Percentiles rank a stretch among this genome's conserved stretches.
phyloP scores from a whole-genome alignment of 1,284 basidiomycete species.

The Apiotrichum sp. region DNA sequence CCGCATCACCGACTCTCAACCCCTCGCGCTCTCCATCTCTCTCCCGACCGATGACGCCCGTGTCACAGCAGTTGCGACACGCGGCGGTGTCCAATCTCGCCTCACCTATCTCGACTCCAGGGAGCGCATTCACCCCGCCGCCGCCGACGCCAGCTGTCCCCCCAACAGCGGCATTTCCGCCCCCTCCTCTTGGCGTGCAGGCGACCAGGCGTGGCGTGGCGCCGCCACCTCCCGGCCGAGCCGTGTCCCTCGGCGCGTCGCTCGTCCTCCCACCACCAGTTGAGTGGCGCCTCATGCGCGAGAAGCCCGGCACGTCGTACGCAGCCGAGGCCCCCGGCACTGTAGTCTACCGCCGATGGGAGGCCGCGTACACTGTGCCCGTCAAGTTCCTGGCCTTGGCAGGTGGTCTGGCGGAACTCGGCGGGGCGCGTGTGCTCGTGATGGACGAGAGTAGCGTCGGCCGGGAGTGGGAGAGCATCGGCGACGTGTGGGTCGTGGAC shows the following conservation, averaged over 20 bases:
- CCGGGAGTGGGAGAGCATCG: slow-evolving; percentile 29
- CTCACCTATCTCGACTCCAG: slow-evolving; percentile 7
- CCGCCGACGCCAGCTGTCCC: background rate
- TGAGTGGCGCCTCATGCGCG: slow-evolving; percentile 17
- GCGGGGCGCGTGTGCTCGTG: slow-evolving; percentile 33
- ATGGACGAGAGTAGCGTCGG: slow-evolving; percentile 15
- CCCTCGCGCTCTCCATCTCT: slow-evolving; percentile 10
- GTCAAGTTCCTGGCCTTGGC: slow-evolving; percentile 27
- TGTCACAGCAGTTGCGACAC: slow-evolving; percentile 32
- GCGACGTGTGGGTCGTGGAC: slow-evolving; percentile 12
- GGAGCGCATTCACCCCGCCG: background rate
- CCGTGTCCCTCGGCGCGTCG: slow-evolving; percentile 23
- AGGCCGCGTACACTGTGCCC: slow-evolving; percentile 21
- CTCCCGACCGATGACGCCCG: slow-evolving; percentile 35
- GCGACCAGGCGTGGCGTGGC: slow-evolving; percentile 4
- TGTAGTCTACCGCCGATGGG: slow-evolving; percentile 21
- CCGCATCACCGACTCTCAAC: slow-evolving; percentile 9
- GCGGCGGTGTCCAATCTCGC: slow-evolving; percentile 23
- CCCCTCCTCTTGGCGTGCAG: slow-evolving; percentile 11
- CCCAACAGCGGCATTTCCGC: slow-evolving; percentile 16
- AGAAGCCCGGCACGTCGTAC: slow-evolving; percentile 28
- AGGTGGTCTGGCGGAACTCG: slow-evolving; percentile 32
- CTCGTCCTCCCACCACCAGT: slow-evolving; percentile 13
- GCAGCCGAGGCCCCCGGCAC: slow-evolving; percentile 19
- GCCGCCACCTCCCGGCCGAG: slow-evolving; percentile 8